Percentiles rank a stretch among this genome's conserved stretches.
Evolutionary conservation across 345 rosid genomes (phyloP).

Genomic region (Durio zibethinus): DNA sequence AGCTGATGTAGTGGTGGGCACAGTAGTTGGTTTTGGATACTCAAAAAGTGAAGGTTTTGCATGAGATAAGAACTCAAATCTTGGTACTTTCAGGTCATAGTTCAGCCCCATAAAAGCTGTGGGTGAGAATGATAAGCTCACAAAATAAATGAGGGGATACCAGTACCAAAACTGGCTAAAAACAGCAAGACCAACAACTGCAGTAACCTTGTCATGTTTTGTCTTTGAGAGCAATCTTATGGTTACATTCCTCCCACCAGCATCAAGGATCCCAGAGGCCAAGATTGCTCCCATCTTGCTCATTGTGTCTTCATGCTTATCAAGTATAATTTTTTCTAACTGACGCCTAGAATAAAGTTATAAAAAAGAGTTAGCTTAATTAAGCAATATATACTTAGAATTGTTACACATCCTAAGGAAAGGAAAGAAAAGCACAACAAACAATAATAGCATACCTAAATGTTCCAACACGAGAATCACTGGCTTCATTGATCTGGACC

Average conservation of each 20-base stretch:
- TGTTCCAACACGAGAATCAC: constrained; percentile 94
- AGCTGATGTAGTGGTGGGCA: constrained; percentile 73
- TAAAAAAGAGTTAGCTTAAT: neutral
- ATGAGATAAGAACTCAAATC: constrained; percentile 84
- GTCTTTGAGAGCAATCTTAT: constrained; percentile 92
- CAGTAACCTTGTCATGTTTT: constrained; percentile 91
- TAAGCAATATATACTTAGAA: neutral
- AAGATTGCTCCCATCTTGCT: constrained; percentile 99
- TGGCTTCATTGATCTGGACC: constrained; percentile 93
- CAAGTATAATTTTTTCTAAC: constrained; percentile 87
- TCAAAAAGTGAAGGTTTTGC: constrained; percentile 92
- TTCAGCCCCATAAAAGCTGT: constrained; percentile 92
- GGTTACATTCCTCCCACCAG: constrained; percentile 99
- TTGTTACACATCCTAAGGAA: neutral
- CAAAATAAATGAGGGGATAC: constrained; percentile 95
- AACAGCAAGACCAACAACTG: constrained; percentile 96
- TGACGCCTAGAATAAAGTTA: constrained; percentile 55
- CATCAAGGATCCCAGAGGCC: constrained; percentile 97
- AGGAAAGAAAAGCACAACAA: neutral
- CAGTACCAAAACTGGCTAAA: constrained; percentile 99
- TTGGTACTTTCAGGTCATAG: constrained; percentile 90
- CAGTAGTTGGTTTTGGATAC: constrained; percentile 91
- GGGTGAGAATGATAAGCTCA: constrained; percentile 91
- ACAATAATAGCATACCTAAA: constrained; percentile 54
- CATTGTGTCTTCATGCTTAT: constrained; percentile 98